A percentile compares a stretch with the other conserved stretches of the same genome.
phyloP scores from a whole-genome alignment of 2,329 filamentous ascomycete genomes.

The Dactylonectria macrodidyma region DNA sequence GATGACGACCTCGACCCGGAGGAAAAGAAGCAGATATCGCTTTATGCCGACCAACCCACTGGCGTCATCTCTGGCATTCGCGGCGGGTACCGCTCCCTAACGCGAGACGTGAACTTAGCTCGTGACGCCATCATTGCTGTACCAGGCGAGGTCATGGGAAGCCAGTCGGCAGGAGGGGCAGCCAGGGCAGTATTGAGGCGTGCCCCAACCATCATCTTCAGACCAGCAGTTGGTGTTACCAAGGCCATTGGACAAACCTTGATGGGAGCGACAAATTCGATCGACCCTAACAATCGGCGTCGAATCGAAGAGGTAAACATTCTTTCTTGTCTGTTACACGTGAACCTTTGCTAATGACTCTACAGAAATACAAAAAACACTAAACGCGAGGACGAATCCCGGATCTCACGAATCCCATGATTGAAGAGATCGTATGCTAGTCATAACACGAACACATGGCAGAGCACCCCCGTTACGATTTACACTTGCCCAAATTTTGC shows the following conservation, averaged over 20 bases:
- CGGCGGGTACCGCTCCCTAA: slow-evolving; percentile 85
- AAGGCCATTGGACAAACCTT: slow-evolving; percentile 92
- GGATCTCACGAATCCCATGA: slow-evolving; percentile 19
- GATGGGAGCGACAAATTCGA: slow-evolving; percentile 90
- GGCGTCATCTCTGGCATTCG: slow-evolving; percentile 89
- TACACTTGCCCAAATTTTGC: slow-evolving; percentile 21
- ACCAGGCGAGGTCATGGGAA: slow-evolving; percentile 91
- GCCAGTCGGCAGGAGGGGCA: slow-evolving; percentile 83
- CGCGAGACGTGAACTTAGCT: slow-evolving; percentile 88
- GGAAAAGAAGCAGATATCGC: slow-evolving; percentile 83
- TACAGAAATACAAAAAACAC: slow-evolving; percentile 66
- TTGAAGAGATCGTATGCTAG: slow-evolving; percentile 21
- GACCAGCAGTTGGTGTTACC: slow-evolving; percentile 90
- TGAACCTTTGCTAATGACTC: slow-evolving; percentile 28
- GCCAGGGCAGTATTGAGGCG: slow-evolving; percentile 83
- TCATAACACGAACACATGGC: slow-evolving; percentile 25
- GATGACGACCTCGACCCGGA: slow-evolving; percentile 76
- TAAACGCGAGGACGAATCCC: slow-evolving; percentile 38
- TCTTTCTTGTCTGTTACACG: not conserved
- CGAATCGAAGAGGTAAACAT: slow-evolving; percentile 90
- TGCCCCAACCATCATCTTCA: slow-evolving; percentile 92
- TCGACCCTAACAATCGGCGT: slow-evolving; percentile 86
- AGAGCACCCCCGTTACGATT: slow-evolving; percentile 33
- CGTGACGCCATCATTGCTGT: slow-evolving; percentile 95
- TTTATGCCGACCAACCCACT: slow-evolving; percentile 95